Conservation (phyloP, 2,329 filamentous ascomycete genomes). For the Scytalidium lignicola region DNA sequence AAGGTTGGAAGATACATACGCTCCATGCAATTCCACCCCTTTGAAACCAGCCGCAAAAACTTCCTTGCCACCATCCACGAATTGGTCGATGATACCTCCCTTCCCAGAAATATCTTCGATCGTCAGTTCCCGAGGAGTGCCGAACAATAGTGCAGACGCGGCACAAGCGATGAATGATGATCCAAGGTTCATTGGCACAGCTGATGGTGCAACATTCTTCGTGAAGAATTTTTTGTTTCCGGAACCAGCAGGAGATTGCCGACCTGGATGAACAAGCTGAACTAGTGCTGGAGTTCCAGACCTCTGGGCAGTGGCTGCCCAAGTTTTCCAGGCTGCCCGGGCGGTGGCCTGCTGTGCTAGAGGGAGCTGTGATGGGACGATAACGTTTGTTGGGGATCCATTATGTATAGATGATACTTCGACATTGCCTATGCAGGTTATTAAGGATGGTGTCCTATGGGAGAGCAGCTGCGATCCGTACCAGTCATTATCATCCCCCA, state of each 20-base stretch:
- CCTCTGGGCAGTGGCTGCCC: conserved; percentile 27
- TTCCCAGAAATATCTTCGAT: conserved; percentile 39
- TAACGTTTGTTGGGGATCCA: conserved; percentile 30
- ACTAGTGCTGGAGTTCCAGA: conserved; percentile 35
- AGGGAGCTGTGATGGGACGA: conserved; percentile 25
- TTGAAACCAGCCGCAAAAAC: conserved; percentile 44
- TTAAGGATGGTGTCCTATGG: not conserved
- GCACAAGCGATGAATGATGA: conserved; percentile 28
- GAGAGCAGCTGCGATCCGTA: conserved; percentile 5
- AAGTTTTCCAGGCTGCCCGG: conserved; percentile 33
- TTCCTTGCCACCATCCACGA: conserved; percentile 47
- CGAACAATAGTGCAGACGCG: conserved; percentile 31
- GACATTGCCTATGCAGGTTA: conserved; percentile 35
- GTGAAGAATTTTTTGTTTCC: conserved; percentile 31
- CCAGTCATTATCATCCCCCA: conserved; percentile 49
- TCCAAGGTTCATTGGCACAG: conserved; percentile 39
- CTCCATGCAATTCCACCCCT: conserved; percentile 49
- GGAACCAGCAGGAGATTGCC: conserved; percentile 36
- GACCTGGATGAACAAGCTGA: conserved; percentile 43
- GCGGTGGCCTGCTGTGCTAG: conserved; percentile 15
- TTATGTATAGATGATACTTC: conserved; percentile 36
- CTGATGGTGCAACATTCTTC: conserved; percentile 39
- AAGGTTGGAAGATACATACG: conserved; percentile 28
- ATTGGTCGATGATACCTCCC: conserved; percentile 44
- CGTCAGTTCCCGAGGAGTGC: conserved; percentile 53